Evolutionary conservation across 768 basidiomycete species (phyloP).

Genomic region (Rhizopogon sp.): DNA sequence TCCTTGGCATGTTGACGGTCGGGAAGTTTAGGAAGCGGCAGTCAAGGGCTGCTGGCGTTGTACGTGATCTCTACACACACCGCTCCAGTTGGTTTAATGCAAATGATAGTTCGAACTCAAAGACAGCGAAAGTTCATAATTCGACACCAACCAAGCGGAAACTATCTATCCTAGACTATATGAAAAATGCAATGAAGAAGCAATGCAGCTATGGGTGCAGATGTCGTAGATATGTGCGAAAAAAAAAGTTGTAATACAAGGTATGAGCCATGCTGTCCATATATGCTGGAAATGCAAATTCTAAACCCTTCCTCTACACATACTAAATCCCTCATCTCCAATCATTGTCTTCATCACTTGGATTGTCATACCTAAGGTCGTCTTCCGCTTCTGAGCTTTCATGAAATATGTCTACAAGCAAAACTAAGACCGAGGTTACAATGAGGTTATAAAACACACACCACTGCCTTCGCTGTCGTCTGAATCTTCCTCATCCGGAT

Average conservation of each 20-base stretch:
- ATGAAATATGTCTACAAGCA: conserved; percentile 50
- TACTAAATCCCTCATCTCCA: conserved; percentile 24
- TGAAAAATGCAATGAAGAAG: not conserved
- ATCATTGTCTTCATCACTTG: conserved; percentile 24
- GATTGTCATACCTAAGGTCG: conserved; percentile 22
- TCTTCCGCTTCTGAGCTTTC: conserved; percentile 50
- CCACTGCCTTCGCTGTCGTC: conserved; percentile 36
- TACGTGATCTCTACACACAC: conserved; percentile 7
- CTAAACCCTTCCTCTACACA: not conserved
- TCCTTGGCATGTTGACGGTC: conserved; percentile 34
- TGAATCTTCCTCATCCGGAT: conserved; percentile 64
- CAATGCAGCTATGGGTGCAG: not conserved
- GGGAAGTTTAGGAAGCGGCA: conserved; percentile 11
- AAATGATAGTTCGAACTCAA: conserved; percentile 19
- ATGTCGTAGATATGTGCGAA: conserved; percentile 16
- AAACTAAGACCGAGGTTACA: conserved; percentile 1
- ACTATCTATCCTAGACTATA: too few species aligned
- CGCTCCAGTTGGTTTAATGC: not conserved
- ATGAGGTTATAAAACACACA: conserved; percentile 10
- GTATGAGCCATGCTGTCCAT: not conserved
- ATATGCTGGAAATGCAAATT: conserved; percentile 9
- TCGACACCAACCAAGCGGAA: not conserved
- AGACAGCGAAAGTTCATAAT: not conserved
- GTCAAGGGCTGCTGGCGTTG: not conserved
- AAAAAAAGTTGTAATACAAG: conserved; percentile 11